Conservation (phyloP, 1,139 yeast species). For the Zygoascus meyerae region DNA sequence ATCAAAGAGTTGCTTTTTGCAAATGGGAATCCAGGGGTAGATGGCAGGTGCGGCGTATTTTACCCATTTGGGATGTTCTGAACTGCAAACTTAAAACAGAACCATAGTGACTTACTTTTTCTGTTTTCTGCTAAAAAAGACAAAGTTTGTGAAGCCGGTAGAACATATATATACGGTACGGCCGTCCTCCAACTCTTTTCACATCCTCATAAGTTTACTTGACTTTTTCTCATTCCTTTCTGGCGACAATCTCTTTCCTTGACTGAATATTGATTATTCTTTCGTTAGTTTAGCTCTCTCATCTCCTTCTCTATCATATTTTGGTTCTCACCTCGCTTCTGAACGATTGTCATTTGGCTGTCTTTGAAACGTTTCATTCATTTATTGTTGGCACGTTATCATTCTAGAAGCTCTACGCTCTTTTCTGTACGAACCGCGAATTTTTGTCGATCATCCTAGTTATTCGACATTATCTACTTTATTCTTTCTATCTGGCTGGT, state of each 20-base stretch:
- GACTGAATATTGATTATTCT: constrained; percentile 4
- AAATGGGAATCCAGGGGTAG: constrained; percentile 5
- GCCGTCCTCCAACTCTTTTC: background rate
- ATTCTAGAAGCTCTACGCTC: too few species aligned
- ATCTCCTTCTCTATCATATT: background rate
- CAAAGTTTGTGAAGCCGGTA: too few species aligned
- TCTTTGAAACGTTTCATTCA: too few species aligned
- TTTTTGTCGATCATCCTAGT: too few species aligned
- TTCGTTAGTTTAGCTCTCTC: background rate
- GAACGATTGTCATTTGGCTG: too few species aligned
- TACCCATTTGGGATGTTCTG: background rate
- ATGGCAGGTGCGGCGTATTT: constrained; percentile 3
- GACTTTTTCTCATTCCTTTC: background rate
- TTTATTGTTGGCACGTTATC: too few species aligned
- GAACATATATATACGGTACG: background rate
- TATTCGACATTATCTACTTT: too few species aligned
- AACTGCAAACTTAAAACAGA: constrained; percentile 4
- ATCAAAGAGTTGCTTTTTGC: too few species aligned
- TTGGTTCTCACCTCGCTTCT: background rate
- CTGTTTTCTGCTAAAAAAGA: too few species aligned
- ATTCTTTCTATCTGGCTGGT: too few species aligned
- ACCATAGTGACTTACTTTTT: too few species aligned
- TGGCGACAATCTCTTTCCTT: background rate
- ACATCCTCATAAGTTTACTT: background rate
- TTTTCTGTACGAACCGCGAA: too few species aligned